Evolutionary conservation across 2,329 filamentous ascomycete species (phyloP).

Genomic region (Hypoxylon sp.): DNA sequence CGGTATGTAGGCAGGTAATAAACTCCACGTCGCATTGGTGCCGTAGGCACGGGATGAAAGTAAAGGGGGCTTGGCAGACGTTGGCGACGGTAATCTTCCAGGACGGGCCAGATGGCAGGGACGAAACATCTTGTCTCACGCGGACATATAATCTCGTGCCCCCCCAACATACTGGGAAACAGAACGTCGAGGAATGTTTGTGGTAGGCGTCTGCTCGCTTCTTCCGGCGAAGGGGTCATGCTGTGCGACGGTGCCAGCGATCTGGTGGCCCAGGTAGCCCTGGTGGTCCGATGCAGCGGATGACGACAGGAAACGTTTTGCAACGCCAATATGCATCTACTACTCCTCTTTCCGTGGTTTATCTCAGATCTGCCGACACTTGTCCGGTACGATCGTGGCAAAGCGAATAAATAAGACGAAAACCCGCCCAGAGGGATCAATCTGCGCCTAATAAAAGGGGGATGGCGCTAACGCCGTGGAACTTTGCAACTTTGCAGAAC

Average conservation of each 20-base stretch:
- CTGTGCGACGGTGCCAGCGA: slow-evolving; percentile 38
- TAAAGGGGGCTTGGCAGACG: slow-evolving; percentile 11
- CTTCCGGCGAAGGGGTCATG: slow-evolving; percentile 44
- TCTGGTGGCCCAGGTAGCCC: slow-evolving; percentile 40
- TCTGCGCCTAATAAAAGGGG: slow-evolving; percentile 37
- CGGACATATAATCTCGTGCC: slow-evolving; percentile 42
- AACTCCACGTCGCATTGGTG: slow-evolving; percentile 11
- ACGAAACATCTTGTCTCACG: slow-evolving; percentile 43
- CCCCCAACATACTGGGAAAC: slow-evolving; percentile 19
- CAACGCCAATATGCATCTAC: slow-evolving; percentile 23
- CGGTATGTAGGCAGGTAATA: slow-evolving; percentile 37
- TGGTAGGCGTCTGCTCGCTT: slow-evolving; percentile 42
- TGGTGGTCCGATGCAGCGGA: slow-evolving; percentile 42
- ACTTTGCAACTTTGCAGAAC: slow-evolving; percentile 39
- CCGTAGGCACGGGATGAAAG: slow-evolving; percentile 32
- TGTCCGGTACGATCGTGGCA: slow-evolving; percentile 38
- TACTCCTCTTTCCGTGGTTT: slow-evolving; percentile 22
- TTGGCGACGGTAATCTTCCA: slow-evolving; percentile 21
- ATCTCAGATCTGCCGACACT: slow-evolving; percentile 32
- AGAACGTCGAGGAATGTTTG: slow-evolving; percentile 41
- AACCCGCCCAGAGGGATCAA: slow-evolving; percentile 24
- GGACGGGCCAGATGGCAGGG: slow-evolving; percentile 19
- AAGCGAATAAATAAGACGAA: slow-evolving; percentile 37
- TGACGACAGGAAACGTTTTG: slow-evolving; percentile 42
- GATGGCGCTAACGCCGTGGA: slow-evolving; percentile 37